A percentile compares a stretch with the other conserved stretches of the same genome.
These are phyloP conservation scores for Herpomyces periplanetae DNA, from an alignment of 2,329 filamentous ascomycete genomes.

Conservation along the genomic window DNA sequence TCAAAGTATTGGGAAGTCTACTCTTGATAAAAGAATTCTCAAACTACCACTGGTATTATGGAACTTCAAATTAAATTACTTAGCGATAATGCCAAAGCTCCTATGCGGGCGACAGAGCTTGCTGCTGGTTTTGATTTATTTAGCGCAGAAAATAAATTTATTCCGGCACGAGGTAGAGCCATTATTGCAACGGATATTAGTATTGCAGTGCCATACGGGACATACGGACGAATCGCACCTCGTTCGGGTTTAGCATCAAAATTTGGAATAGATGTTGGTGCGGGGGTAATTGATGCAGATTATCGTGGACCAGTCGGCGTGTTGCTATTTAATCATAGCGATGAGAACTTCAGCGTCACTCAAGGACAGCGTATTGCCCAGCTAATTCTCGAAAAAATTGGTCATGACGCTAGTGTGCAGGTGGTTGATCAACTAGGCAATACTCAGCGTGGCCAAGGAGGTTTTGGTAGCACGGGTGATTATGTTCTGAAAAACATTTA, in stretches of 20 bases:
- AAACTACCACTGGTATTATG: no score
- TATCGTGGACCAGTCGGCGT: conserved; percentile 84
- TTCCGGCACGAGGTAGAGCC: conserved; percentile 46
- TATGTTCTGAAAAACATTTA: conserved; percentile 1
- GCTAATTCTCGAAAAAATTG: conserved; percentile 45
- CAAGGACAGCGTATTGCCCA: conserved; percentile 73
- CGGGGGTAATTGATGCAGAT: conserved; percentile 87
- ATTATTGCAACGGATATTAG: conserved; percentile 65
- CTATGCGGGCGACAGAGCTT: conserved; percentile 54
- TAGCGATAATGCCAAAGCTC: conserved; percentile 31
- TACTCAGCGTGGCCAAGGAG: conserved; percentile 58
- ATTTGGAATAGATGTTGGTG: conserved; percentile 80
- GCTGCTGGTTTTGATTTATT: conserved; percentile 76
- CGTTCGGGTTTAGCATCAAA: conserved; percentile 69
- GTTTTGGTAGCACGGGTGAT: conserved; percentile 52
- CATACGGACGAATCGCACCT: conserved; percentile 68
- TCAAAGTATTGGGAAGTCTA: no score
- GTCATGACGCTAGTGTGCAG: conserved; percentile 26
- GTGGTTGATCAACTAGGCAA: conserved; percentile 60
- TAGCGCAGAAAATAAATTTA: conserved; percentile 22
- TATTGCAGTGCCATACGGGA: conserved; percentile 59
- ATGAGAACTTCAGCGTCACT: conserved; percentile 35
- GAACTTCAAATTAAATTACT: conserved; percentile 72
- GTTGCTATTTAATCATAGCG: conserved; percentile 63
- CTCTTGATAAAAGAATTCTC: no score